Base-by-base conservation (phyloP, 371 early-diverging fungal genomes). In the Circinella umbellata region DNA sequence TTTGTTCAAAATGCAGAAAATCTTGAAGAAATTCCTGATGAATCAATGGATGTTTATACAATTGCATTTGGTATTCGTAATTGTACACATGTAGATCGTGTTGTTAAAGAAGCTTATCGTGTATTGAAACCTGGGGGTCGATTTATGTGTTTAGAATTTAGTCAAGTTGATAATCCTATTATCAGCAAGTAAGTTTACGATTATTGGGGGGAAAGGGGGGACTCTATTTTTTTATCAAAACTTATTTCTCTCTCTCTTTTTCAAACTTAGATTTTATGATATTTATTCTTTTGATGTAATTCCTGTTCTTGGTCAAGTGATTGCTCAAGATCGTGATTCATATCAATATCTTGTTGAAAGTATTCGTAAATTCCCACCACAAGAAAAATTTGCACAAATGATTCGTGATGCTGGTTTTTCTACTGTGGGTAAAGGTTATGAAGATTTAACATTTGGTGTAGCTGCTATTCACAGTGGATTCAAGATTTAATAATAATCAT, bases 311-410 rank as follows among this genome's bases (percentile, higher is more conserved):
- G 99, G 99, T 36, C 91, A 93, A 73, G 71, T 93, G 36, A 89
- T 98, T 64, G 97, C 98, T 17, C 87, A 91, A 54, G 98, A 98
- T 77, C 90, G 93, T 35, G 92, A 91, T 39, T 96, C 96, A 36
- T 98, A 98, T 77, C 94, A 97, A 79, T 98, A 98, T 75, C 87
- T 98, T n/a, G 98, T 98, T n/a, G 99, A 98, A 76, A 93, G 93
- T 69, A 98, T 98, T 71, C 91, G 97, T 71, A 91, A 91, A 79
- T 98, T 98, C 88, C 97, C 97, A 36, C 75, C 89, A n/a, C 98
- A 98, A 84, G 84, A 87, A 63, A 87, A 89, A 71, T 98, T 98
- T 87, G 93, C 94, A 4, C 77, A 90, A 69, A 94, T 98, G 83
- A 96, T 98, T 75, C 83, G 89, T 64, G 89, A 93, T 47, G 92